Evolutionary conservation across 1,284 basidiomycete genomes (phyloP).

Genomic region (Sphaerobolus stellatus): DNA sequence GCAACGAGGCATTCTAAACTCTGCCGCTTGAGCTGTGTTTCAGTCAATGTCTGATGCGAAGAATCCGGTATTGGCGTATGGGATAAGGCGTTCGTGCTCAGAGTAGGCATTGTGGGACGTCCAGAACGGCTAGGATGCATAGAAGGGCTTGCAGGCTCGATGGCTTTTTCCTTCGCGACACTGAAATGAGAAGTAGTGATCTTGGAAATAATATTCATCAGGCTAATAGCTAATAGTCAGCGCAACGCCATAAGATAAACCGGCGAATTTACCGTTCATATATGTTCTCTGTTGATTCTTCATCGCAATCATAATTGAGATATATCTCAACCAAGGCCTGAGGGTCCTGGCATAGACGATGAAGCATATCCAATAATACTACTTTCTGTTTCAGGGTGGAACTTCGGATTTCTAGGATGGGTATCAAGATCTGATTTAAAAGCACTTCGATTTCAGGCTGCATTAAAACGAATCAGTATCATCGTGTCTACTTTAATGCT

Average conservation of each 20-base stretch:
- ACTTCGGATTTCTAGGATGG: slow-evolving; percentile 97
- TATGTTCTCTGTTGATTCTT: slow-evolving; percentile 89
- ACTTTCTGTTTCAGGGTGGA: slow-evolving; percentile 95
- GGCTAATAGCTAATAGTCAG: slow-evolving; percentile 40
- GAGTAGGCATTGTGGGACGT: slow-evolving; percentile 50
- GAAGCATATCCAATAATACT: slow-evolving; percentile 83
- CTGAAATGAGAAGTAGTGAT: slow-evolving; percentile 74
- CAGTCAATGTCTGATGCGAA: slow-evolving; percentile 64
- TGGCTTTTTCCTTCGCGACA: slow-evolving; percentile 47
- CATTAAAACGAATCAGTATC: slow-evolving; percentile 9
- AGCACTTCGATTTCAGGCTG: slow-evolving; percentile 99
- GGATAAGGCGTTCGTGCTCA: slow-evolving; percentile 68
- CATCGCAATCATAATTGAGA: slow-evolving; percentile 97
- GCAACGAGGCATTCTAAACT: slow-evolving; percentile 87
- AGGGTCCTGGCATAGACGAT: slow-evolving; percentile 88
- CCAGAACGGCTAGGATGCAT: slow-evolving; percentile 48
- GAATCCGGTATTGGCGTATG: slow-evolving; percentile 68
- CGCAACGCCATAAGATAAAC: neutral
- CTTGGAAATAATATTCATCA: slow-evolving; percentile 94
- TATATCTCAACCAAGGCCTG: slow-evolving; percentile 96
- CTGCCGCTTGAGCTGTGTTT: slow-evolving; percentile 83
- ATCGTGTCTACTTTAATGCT: slow-evolving; percentile 1
- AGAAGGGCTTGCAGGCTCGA: slow-evolving; percentile 61
- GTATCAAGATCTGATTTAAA: slow-evolving; percentile 97
- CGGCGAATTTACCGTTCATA: slow-evolving; percentile 77